Evolutionary conservation across 768 basidiomycete genomes (phyloP).

Genomic region (Hygrophorus russula): DNA sequence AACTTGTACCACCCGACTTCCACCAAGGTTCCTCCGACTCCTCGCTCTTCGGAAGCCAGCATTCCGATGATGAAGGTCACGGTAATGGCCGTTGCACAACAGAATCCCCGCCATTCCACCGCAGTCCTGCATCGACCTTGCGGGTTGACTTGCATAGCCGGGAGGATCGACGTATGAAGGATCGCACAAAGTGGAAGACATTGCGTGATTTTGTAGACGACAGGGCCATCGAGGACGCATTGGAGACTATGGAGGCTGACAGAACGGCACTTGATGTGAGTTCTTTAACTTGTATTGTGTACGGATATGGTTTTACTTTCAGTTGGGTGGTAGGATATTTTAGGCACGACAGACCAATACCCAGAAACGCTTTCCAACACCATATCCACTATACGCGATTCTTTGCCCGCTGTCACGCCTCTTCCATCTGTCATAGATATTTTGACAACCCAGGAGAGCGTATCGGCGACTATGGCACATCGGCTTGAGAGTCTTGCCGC

Average conservation of each 20-base stretch:
- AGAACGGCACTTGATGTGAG: constrained; percentile 57
- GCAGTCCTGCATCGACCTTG: constrained; percentile 34
- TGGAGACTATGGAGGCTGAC: constrained; percentile 66
- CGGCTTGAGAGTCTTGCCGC: constrained; percentile 60
- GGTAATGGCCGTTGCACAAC: constrained; percentile 8
- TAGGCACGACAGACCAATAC: constrained; percentile 55
- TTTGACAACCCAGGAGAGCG: constrained; percentile 43
- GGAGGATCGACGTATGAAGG: constrained; percentile 13
- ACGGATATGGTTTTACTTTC: not conserved
- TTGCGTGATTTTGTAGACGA: constrained; percentile 82
- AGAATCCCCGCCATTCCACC: constrained; percentile 11
- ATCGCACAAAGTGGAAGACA: constrained; percentile 66
- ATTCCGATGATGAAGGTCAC: constrained; percentile 30
- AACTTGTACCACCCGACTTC: constrained; percentile 70
- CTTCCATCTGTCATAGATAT: constrained; percentile 34
- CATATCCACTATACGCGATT: constrained; percentile 42
- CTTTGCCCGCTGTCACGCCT: constrained; percentile 30
- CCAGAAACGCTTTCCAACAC: constrained; percentile 49
- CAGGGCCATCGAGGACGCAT: constrained; percentile 62
- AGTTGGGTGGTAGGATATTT: constrained; percentile 35
- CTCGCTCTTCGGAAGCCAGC: constrained; percentile 74
- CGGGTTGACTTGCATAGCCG: constrained; percentile 6
- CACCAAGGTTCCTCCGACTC: constrained; percentile 55
- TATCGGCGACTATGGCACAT: constrained; percentile 56
- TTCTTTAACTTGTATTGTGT: constrained; percentile 4